Evolutionary conservation across 805 yeast species (phyloP).

Genomic region (Candida cerambycidarum): DNA sequence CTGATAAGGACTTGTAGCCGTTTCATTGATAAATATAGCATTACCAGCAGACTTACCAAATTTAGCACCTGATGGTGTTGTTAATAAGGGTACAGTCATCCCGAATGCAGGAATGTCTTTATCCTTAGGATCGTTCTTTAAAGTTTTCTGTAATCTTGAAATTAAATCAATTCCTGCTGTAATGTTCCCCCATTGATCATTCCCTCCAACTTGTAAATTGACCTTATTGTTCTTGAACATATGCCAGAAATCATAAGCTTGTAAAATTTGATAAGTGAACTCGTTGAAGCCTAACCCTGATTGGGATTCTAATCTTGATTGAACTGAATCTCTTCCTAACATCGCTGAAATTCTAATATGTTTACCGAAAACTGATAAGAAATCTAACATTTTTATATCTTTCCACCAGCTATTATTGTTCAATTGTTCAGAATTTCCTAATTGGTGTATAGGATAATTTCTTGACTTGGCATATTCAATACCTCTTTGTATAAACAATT

Average conservation of each 20-base stretch:
- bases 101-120: conserved; percentile 53
- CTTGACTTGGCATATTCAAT: conserved; percentile 58
- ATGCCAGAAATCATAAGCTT: conserved; percentile 92
- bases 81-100: conserved; percentile 83
- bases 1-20: conserved; percentile 76
- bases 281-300: conserved; percentile 91
- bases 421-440: conserved; percentile 43
- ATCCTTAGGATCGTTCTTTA: conserved; percentile 14
- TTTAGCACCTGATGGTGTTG: conserved; percentile 87
- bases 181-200: conserved; percentile 98
- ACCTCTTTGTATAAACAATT: conserved; percentile 60
- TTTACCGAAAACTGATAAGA: conserved; percentile 72
- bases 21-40: conserved; percentile 81
- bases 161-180: conserved; percentile 93
- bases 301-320: conserved; percentile 64
- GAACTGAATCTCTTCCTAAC: conserved; percentile 87
- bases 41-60: conserved; percentile 98
- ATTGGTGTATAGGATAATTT: conserved; percentile 27
- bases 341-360: conserved; percentile 80
- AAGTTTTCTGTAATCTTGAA: conserved; percentile 46
- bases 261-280: conserved; percentile 88
- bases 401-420: conserved; percentile 90
- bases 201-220: conserved; percentile 86
- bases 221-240: conserved; percentile 60
- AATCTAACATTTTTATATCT: conserved; percentile 70